Conservation (phyloP, 1,284 basidiomycete genomes). For the Jaminaea rosea region DNA sequence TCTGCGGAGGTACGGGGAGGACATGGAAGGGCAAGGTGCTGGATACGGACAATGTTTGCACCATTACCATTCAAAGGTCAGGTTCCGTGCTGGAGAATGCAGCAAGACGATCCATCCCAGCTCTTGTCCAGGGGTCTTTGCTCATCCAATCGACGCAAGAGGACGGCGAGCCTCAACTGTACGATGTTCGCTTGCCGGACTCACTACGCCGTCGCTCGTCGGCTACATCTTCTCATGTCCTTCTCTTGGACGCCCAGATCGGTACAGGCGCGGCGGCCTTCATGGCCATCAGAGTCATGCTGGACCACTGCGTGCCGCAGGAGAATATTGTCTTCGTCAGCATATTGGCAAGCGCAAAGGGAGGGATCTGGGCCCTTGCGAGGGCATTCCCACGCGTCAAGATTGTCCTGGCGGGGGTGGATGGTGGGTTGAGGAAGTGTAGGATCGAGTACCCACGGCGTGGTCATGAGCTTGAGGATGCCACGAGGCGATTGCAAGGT, state of each 20-base stretch:
- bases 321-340: slow-evolving; percentile 59
- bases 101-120: slow-evolving; percentile 75
- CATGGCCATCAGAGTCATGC: slow-evolving; percentile 88
- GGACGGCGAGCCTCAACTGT: slow-evolving; percentile 77
- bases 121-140: slow-evolving; percentile 77
- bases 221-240: slow-evolving; percentile 64
- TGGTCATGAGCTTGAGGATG: neutral
- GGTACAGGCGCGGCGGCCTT: slow-evolving; percentile 88
- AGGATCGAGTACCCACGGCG: slow-evolving; percentile 11
- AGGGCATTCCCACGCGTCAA: slow-evolving; percentile 63
- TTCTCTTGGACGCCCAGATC: slow-evolving; percentile 91
- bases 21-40: slow-evolving; percentile 59
- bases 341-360: slow-evolving; percentile 72
- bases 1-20: slow-evolving; percentile 56
- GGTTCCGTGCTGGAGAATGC: slow-evolving; percentile 84
- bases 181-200: slow-evolving; percentile 69
- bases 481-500: neutral
- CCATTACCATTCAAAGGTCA: slow-evolving; percentile 75
- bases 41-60: slow-evolving; percentile 55
- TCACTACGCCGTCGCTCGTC: slow-evolving; percentile 26
- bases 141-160: slow-evolving; percentile 74
- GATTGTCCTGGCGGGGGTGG: slow-evolving; percentile 38
- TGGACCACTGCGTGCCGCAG: slow-evolving; percentile 86
- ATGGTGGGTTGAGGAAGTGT: slow-evolving; percentile 35
- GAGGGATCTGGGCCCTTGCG: slow-evolving; percentile 67